A percentile compares a stretch with the other conserved stretches of the same genome.
These are phyloP conservation scores for Saccharomyces hybrid DNA, from an alignment of 1,139 yeast species.

Conservation along the genomic window DNA sequence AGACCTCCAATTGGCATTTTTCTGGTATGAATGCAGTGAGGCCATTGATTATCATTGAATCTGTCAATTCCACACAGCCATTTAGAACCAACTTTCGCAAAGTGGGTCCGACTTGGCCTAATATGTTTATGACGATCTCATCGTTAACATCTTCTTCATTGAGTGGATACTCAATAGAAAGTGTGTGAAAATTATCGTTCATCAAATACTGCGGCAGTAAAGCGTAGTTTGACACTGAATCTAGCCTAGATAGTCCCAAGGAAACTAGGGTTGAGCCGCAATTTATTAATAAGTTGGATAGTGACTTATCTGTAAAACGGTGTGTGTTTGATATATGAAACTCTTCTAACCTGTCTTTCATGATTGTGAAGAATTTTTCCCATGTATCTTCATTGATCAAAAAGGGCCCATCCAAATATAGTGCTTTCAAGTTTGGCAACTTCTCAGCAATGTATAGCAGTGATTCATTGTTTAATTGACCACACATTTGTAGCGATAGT, in stretches of 20 bases:
- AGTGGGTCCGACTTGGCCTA: slow-evolving; percentile 57
- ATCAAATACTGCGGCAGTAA: slow-evolving; percentile 57
- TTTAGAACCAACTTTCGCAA: slow-evolving; percentile 53
- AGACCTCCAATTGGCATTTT: slow-evolving; percentile 13
- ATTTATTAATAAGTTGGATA: slow-evolving; percentile 53
- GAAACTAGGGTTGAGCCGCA: slow-evolving; percentile 49
- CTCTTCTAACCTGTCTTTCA: slow-evolving; percentile 41
- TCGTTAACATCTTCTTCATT: slow-evolving; percentile 63
- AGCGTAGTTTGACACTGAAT: slow-evolving; percentile 60
- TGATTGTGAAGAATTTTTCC: slow-evolving; percentile 57
- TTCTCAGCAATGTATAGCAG: slow-evolving; percentile 55
- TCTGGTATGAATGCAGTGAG: slow-evolving; percentile 39
- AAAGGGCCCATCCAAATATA: slow-evolving; percentile 80
- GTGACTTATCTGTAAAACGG: slow-evolving; percentile 62
- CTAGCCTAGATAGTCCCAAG: slow-evolving; percentile 57
- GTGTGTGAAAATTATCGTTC: slow-evolving; percentile 37
- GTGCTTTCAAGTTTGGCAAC: slow-evolving; percentile 43
- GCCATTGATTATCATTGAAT: slow-evolving; percentile 52
- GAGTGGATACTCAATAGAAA: slow-evolving; percentile 66
- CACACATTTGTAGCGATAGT: slow-evolving; percentile 81
- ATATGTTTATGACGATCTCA: slow-evolving; percentile 55
- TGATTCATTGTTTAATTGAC: slow-evolving; percentile 76
- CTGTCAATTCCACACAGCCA: slow-evolving; percentile 69
- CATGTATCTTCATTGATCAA: slow-evolving; percentile 67
- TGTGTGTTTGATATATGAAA: slow-evolving; percentile 77